Evolutionary conservation across 1,284 basidiomycete genomes (phyloP), one percentile per base, ranked within the genome.

Genomic region (Caloboletus firmus): DNA sequence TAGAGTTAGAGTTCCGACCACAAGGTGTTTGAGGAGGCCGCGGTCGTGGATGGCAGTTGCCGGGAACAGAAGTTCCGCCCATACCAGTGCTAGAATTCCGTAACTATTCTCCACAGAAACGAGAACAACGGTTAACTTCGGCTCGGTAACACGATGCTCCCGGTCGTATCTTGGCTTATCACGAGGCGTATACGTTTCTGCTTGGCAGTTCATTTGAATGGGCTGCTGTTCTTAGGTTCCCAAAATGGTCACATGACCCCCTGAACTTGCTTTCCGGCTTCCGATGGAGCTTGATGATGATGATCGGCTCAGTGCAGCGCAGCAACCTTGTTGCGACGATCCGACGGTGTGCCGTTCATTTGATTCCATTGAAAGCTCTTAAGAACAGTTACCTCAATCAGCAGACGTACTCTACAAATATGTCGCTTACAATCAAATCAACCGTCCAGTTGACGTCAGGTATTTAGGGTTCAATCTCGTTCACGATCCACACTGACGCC

Each of bases 381-480:
- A 45, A 22, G 20, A 20, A 5, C 30, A 28, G 28, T 54, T 54
- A 60, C 55, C 51, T 57, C 65, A 66, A 49, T 39, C 44, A 37
- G 32, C 56, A 45, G 24, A 26, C 45, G 18, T 24, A 47, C n/a
- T 34, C 28, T 5, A 34, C 48, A 37, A 44, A 26, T 3, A 67
- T 71, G 70, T 53, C 58, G 45, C 57, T 73, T 48, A 68, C 65
- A 17, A 60, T 73, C 35, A 51, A 63, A 17, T 73, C 73, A 7
- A 62, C 64, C 22, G 58, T 73, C 32, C 65, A 62, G 49, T 70
- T 78, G 54, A 69, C 72, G 46, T 74, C 75, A 63, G 76, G 76
- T 76, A 43, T 28, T 55, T 51, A 57, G 51, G 44, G 58, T 56
- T 57, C 28, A 51, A 44, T 39, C 26, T 36, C 52, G 31, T 22